Conservation (phyloP, 495 filamentous ascomycete species). For the Chaetomidium leptoderma region DNA sequence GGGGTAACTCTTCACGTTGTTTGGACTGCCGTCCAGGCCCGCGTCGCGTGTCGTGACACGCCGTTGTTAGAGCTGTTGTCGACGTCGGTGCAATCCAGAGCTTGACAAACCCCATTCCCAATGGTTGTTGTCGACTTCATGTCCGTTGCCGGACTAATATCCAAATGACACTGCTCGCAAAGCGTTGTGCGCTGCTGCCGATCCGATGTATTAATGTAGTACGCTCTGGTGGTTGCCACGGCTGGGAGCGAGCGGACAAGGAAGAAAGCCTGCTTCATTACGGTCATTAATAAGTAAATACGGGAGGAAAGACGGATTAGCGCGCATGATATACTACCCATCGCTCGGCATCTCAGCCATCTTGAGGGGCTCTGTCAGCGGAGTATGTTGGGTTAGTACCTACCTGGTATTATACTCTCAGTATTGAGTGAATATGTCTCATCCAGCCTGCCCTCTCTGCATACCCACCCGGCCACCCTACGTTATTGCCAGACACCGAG, state of each 20-base stretch:
- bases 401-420: too few relatives aligned
- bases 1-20: constrained; percentile 44
- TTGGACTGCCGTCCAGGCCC: constrained; percentile 40
- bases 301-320: too few relatives aligned
- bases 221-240: not conserved
- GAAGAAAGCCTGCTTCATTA: not conserved
- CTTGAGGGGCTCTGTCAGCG: too few relatives aligned
- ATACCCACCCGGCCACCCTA: not conserved
- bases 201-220: not conserved
- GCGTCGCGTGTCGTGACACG: constrained; percentile 38
- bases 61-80: constrained; percentile 31
- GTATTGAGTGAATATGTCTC: too few relatives aligned
- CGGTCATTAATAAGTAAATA: not conserved
- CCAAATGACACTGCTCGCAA: constrained; percentile 40
- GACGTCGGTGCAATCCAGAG: constrained; percentile 42
- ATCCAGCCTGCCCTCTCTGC: not conserved
- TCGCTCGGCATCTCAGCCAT: too few relatives aligned
- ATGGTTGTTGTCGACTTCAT: constrained; percentile 46
- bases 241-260: not conserved
- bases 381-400: too few relatives aligned
- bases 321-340: too few relatives aligned
- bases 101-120: constrained; percentile 38
- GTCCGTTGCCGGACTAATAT: constrained; percentile 31
- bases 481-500: not conserved
- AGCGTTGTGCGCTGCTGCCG: constrained; percentile 24